Base-by-base conservation (phyloP, 306 rosid species). In the Pterocarpus macrocarpus region DNA sequence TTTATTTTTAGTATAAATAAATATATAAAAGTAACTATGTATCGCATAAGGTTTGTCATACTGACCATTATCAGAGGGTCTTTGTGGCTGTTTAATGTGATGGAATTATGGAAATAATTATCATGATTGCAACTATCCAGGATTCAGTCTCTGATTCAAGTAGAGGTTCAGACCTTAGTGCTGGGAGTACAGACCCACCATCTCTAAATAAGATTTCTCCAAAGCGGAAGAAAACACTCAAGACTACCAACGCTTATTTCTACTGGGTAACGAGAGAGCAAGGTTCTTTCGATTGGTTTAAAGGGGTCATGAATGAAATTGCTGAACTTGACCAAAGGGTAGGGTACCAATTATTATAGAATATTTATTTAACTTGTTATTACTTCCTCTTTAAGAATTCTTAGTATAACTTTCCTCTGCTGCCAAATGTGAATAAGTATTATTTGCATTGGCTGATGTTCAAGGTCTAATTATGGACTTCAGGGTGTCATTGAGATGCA, bases 401-500 rank as follows among this genome's bases (percentile, higher is more conserved):
- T 28, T 8, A 4, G 76, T 49, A 16, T 64, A 57, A 45, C 38
- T 77, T 74, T 35, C 59, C 71, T 34, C 17, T 83, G 50, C 47
- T 80, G 50, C 45, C n/a, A 63, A 43, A 34, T 71, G 57, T 5
- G 47, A 62, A 58, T 75, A 63, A 77, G 43, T 44, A 33, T 35
- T 70, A 79, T 53, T 30, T 68, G 78, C 53, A 41, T 49, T 52
- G 67, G 81, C 71, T 81, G 69, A 81, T 49, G n/a, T 35, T 71
- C 61, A 64, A 69, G 57, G 35, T 78, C 44, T 36, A 64, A 73
- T 65, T 80, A 33, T 81, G 81, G 41, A 80, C 79, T 84, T 75
- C 76, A 94, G 98, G 98, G 97, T 67, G 97, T 94, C 33, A 94
- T 94, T 78, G 98, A 94, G 88, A 94, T 94, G 98, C 98, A 94